A percentile compares a stretch with the other conserved stretches of the same genome.
phyloP scores from a whole-genome alignment of 352 stramenopile genomes.

The Globisporangium takayamanum region DNA sequence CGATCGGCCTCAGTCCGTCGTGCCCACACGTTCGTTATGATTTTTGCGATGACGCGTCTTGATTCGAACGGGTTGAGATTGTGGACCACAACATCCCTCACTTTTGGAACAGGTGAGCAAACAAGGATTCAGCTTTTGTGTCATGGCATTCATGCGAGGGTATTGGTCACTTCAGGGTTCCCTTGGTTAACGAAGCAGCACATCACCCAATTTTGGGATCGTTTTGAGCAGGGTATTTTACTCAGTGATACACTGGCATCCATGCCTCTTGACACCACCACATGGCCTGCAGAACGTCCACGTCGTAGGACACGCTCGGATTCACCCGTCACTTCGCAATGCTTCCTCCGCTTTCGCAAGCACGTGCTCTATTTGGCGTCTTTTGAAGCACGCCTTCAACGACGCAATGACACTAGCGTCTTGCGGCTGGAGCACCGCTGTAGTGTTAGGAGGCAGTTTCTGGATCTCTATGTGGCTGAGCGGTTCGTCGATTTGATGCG shows the following conservation, averaged over 20 bases:
- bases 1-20: no score
- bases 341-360: neutral
- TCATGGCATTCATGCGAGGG: no score
- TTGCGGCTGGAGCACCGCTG: neutral
- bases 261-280: neutral
- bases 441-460: constrained; percentile 1
- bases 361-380: neutral
- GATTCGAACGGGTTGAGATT: no score
- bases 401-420: constrained; percentile 1
- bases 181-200: constrained; percentile 3
- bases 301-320: neutral
- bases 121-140: no score
- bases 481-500: neutral
- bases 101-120: no score
- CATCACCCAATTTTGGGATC: neutral
- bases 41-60: no score
- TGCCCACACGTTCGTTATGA: no score
- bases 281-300: constrained; percentile 2
- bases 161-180: neutral
- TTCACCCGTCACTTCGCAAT: neutral
- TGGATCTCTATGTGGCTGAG: constrained; percentile 5
- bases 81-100: no score
- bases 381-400: constrained; percentile 2
- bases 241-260: neutral
- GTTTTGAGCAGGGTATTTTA: neutral